Conservation (phyloP, 257 asterid genomes). For the Solanum phureja region DNA sequence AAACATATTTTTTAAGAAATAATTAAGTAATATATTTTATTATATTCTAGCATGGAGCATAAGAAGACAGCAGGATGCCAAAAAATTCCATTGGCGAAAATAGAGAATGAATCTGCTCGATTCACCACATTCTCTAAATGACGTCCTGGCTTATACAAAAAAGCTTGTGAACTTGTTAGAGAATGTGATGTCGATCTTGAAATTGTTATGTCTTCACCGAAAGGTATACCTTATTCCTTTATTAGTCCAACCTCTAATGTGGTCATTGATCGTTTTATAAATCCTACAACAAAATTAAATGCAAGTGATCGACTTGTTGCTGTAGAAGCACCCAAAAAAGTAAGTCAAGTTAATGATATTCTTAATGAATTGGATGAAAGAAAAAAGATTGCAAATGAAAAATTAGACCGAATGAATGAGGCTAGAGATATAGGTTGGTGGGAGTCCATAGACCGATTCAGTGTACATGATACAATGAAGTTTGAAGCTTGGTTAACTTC, state of each 20-base stretch:
- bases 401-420: neutral
- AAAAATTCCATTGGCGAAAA: neutral
- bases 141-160: neutral
- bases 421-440: neutral
- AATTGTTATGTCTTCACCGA: constrained; percentile 17
- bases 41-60: neutral
- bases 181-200: neutral
- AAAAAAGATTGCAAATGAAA: neutral
- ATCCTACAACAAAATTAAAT: neutral
- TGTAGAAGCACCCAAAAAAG: neutral
- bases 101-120: neutral
- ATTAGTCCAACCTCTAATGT: constrained; percentile 22
- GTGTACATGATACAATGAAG: neutral
- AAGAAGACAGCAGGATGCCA: neutral
- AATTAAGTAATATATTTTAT: neutral
- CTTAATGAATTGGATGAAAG: neutral
- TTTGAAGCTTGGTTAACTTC: neutral
- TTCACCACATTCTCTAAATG: neutral
- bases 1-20: no score
- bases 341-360: neutral
- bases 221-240: constrained; percentile 29
- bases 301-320: neutral
- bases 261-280: neutral
- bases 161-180: no score
- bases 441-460: neutral